Evolutionary conservation across 2,329 filamentous ascomycete genomes (phyloP), one percentile per base, ranked within the genome.

Genomic region (Fusarium proliferatum): DNA sequence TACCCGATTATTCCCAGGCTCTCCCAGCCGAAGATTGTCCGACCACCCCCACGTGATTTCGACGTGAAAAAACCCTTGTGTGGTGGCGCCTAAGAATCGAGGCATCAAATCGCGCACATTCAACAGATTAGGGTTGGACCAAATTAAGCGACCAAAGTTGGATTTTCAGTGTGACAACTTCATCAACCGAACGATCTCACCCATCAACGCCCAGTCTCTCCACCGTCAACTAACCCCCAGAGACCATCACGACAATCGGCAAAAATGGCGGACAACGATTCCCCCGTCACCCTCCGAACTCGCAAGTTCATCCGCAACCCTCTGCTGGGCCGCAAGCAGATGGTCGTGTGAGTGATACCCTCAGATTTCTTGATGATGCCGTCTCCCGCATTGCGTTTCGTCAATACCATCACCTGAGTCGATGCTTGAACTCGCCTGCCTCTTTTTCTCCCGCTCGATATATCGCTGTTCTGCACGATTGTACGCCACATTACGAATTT

Each of bases 291-390:
- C 83, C 88, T 95, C 88, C 92, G 96, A 90, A 99, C 96, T 88
- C 96, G 96, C 94, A 98, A 98, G 91, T 99, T 99, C 94, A 97
- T 98, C 89, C 94, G 95, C 90, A 99, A 99, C 92, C 94, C 96
- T 86, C 94, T 99, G 84, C 93, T 99, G 85, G 94, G 93, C 86
- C 94, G 96, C 87, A 97, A 97, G 92, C 96, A 98, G 93, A 97
- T 98, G 94, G 96, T 98, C 88, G 94, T 98, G 96, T 98, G 94
- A 91, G 93, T 92, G 80, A 80, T 76, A 69, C 59, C 67, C 67
- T 70, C 28, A 64, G 43, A 69, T 65, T 59, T 64, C 76, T 74
- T 72, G 61, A 63, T 69, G 43, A 63, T 43, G 53, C 53, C n/a
- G 16, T 26, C 49, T 26, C 16, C 49, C 60, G 64, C 58, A 52